A percentile compares a stretch with the other conserved stretches of the same genome.
Evolutionary conservation across 2,329 filamentous ascomycete genomes (phyloP).

Genomic region (Spiromastix sp.): DNA sequence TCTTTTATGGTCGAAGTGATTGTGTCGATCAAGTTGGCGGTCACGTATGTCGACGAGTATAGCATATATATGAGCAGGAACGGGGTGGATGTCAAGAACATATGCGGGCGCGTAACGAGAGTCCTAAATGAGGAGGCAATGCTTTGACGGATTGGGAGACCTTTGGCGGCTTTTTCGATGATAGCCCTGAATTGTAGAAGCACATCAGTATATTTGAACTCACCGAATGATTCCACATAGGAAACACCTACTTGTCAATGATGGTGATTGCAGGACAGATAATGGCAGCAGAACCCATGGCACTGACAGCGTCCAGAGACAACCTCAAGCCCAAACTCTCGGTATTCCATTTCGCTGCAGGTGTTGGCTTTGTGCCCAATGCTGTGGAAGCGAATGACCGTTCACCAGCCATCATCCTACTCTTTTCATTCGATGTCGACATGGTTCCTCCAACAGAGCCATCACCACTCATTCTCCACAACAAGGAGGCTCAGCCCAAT

Average conservation of each 20-base stretch:
- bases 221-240: background rate
- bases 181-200: slow-evolving; percentile 33
- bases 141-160: slow-evolving; percentile 31
- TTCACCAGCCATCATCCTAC: background rate
- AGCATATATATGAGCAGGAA: slow-evolving; percentile 46
- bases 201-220: background rate
- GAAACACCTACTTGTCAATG: slow-evolving; percentile 62
- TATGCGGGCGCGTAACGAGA: slow-evolving; percentile 30
- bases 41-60: slow-evolving; percentile 83
- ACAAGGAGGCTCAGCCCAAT: background rate
- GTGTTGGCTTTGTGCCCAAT: background rate
- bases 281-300: slow-evolving; percentile 59
- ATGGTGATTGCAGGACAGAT: slow-evolving; percentile 79
- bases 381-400: too few relatives aligned
- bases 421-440: background rate
- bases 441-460: background rate
- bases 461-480: background rate
- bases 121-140: slow-evolving; percentile 29
- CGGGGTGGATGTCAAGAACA: slow-evolving; percentile 38
- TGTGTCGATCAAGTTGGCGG: slow-evolving; percentile 82
- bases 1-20: slow-evolving; percentile 53
- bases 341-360: slow-evolving; percentile 56
- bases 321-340: slow-evolving; percentile 58
- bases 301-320: slow-evolving; percentile 57
- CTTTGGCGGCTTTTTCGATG: slow-evolving; percentile 40